Evolutionary conservation across 108 stramenopile genomes (phyloP).

Genomic region (Nitzschia putrida): DNA sequence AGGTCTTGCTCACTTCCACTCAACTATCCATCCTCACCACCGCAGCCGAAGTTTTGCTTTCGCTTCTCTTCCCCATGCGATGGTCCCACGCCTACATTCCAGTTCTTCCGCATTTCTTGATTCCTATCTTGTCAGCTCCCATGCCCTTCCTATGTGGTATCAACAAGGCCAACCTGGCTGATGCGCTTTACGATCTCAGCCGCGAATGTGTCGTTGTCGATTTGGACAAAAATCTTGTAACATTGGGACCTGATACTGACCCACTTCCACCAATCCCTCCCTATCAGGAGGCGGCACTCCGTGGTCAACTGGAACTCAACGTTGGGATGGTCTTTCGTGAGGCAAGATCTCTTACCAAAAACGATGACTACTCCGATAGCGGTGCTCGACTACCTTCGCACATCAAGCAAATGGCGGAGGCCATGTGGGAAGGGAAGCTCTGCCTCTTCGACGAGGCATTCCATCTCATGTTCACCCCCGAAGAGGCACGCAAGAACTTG

Average conservation of each 20-base stretch:
- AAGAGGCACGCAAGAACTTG: constrained; percentile 73
- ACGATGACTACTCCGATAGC: constrained; percentile 73
- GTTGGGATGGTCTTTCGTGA: constrained; percentile 77
- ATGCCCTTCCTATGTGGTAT: constrained; percentile 86
- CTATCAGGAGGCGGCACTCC: constrained; percentile 45
- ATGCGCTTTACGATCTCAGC: constrained; percentile 69
- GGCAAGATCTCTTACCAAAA: constrained; percentile 58
- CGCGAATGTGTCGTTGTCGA: constrained; percentile 84
- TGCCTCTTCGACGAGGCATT: constrained; percentile 83
- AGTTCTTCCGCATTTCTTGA: constrained; percentile 72
- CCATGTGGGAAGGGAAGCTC: constrained; percentile 74
- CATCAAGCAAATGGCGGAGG: constrained; percentile 73
- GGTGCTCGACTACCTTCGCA: constrained; percentile 66
- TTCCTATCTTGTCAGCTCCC: constrained; percentile 80
- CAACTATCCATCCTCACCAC: constrained; percentile 83
- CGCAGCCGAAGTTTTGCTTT: constrained; percentile 82
- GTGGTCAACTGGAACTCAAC: constrained; percentile 55
- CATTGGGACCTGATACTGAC: constrained; percentile 60
- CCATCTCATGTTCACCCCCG: constrained; percentile 72
- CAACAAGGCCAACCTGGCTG: constrained; percentile 76
- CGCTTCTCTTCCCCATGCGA: constrained; percentile 88
- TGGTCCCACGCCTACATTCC: constrained; percentile 92
- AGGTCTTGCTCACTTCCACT: constrained; percentile 84
- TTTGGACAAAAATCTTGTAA: constrained; percentile 77
- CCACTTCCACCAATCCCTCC: constrained; percentile 71